These are phyloP conservation scores for Pseudogymnoascus sp. DNA, from an alignment of 2,329 filamentous ascomycete species.

Conservation along the genomic window DNA sequence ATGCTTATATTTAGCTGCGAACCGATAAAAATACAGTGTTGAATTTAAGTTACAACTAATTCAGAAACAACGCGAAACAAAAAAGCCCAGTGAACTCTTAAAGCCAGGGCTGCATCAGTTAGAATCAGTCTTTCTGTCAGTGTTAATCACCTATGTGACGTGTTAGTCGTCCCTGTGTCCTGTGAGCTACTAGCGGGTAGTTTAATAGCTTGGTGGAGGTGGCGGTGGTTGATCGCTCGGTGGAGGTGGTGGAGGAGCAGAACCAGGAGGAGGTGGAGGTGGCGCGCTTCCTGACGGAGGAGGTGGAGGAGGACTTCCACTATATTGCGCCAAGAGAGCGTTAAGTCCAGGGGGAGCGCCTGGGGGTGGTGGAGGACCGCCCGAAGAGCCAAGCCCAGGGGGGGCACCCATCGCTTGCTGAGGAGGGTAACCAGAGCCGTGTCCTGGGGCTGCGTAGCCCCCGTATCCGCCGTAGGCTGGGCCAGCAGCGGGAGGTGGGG, in stretches of 20 bases:
- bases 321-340: slow-evolving; percentile 59
- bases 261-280: slow-evolving; percentile 53
- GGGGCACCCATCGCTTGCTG: slow-evolving; percentile 41
- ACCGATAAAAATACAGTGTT: background rate
- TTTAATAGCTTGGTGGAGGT: slow-evolving; percentile 40
- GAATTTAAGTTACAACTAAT: background rate
- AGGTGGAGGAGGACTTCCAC: slow-evolving; percentile 37
- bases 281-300: slow-evolving; percentile 52
- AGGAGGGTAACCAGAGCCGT: slow-evolving; percentile 33
- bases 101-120: background rate
- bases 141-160: slow-evolving; percentile 5
- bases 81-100: background rate
- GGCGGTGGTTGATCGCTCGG: slow-evolving; percentile 53
- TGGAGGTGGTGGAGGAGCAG: slow-evolving; percentile 51
- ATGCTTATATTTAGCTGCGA: slow-evolving; percentile 6
- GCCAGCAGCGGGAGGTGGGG: slow-evolving; percentile 37
- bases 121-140: slow-evolving; percentile 1
- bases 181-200: background rate
- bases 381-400: slow-evolving; percentile 41
- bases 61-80: background rate
- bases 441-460: slow-evolving; percentile 38
- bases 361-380: slow-evolving; percentile 32
- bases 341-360: slow-evolving; percentile 43
- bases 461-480: slow-evolving; percentile 41
- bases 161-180: background rate